phyloP scores from a whole-genome alignment of 352 stramenopile species.

The Globisporangium spinosum region DNA sequence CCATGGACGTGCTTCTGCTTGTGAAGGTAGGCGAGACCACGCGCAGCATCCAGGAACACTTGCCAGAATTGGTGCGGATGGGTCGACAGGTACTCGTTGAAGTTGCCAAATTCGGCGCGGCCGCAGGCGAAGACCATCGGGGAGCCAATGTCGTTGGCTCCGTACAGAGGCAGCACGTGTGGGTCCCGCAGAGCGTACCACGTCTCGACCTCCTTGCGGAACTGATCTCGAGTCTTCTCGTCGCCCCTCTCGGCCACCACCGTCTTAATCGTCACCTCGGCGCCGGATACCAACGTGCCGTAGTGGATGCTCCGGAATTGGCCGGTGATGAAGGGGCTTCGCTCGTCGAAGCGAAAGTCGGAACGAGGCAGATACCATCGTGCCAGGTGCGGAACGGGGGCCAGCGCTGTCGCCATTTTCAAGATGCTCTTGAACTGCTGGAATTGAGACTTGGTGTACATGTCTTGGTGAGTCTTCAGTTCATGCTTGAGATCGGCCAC shows the following conservation, averaged over 20 bases:
- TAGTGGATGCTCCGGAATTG: slow-evolving; percentile 18
- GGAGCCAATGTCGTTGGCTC: slow-evolving; percentile 18
- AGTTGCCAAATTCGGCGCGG: slow-evolving; percentile 25
- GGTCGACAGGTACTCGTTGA: slow-evolving; percentile 21
- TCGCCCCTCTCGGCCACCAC: slow-evolving; percentile 15
- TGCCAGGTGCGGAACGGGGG: slow-evolving; percentile 7
- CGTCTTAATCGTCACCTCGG: slow-evolving; percentile 19
- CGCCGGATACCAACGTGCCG: slow-evolving; percentile 17
- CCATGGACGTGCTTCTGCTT: slow-evolving; percentile 23
- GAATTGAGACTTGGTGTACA: slow-evolving; percentile 11
- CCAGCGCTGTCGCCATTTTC: slow-evolving; percentile 1
- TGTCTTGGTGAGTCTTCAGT: slow-evolving; percentile 9
- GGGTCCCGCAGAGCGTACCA: slow-evolving; percentile 22
- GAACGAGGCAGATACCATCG: slow-evolving; percentile 23
- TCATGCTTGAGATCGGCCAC: slow-evolving; percentile 21
- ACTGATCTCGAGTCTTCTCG: slow-evolving; percentile 12
- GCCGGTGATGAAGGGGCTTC: slow-evolving; percentile 19
- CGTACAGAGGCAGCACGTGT: slow-evolving; percentile 27
- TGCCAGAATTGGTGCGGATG: slow-evolving; percentile 24
- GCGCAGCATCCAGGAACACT: slow-evolving; percentile 32
- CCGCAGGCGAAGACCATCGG: slow-evolving; percentile 22
- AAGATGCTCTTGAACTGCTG: slow-evolving; percentile 15
- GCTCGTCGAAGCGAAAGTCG: slow-evolving; percentile 18
- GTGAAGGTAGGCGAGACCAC: slow-evolving; percentile 29
- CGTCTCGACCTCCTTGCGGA: slow-evolving; percentile 18